Evolutionary conservation across 768 basidiomycete species (phyloP).

Genomic region (Rhizopogon vesiculosus): DNA sequence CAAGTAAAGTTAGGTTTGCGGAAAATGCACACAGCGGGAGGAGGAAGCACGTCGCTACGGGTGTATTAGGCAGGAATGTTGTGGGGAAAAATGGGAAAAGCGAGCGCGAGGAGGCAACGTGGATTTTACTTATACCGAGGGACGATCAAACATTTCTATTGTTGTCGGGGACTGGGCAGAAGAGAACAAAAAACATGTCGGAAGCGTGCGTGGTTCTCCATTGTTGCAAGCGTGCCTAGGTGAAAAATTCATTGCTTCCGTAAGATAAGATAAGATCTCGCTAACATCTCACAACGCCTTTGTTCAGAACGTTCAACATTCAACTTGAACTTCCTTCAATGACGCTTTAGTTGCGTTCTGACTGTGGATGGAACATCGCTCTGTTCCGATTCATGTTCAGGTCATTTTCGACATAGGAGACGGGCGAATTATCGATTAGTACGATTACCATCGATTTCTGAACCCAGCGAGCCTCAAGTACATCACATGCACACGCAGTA

Average conservation of each 20-base stretch:
- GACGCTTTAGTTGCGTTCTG: no score
- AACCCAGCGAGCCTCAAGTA: no score
- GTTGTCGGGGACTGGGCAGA: background rate
- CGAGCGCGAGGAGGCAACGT: slow-evolving; percentile 15
- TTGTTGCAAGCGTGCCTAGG: slow-evolving; percentile 4
- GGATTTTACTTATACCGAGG: background rate
- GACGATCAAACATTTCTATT: slow-evolving; percentile 1
- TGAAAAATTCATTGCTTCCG: background rate
- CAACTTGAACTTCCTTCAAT: no score
- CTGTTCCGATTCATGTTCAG: no score
- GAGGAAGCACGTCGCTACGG: background rate
- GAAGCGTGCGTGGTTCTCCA: background rate
- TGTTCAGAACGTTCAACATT: no score
- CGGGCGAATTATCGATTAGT: no score
- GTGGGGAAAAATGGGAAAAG: slow-evolving; percentile 15
- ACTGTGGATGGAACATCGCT: no score
- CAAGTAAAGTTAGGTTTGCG: slow-evolving; percentile 1
- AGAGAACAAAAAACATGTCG: slow-evolving; percentile 2
- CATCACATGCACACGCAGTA: no score
- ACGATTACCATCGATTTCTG: no score
- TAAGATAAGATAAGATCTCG: slow-evolving; percentile 7
- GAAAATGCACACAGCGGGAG: slow-evolving; percentile 7
- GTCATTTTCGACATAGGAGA: no score
- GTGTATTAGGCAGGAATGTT: slow-evolving; percentile 5
- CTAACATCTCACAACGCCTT: no score